These are phyloP conservation scores for Entomortierella parvispora DNA, from an alignment of 192 early-diverging fungal genomes.

Conservation along the genomic window DNA sequence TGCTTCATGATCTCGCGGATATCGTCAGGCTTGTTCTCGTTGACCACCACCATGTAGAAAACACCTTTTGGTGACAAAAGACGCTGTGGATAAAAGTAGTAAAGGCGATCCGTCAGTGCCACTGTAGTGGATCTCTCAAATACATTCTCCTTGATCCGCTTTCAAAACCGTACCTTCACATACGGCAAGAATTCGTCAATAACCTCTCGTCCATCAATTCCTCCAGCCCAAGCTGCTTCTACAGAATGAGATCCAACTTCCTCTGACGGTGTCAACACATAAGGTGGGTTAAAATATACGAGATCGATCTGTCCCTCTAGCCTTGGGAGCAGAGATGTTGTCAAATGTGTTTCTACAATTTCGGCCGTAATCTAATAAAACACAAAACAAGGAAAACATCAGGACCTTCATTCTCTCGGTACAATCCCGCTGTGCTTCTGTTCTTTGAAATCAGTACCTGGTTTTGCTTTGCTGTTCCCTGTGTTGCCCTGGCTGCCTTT, in stretches of 20 bases:
- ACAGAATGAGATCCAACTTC: slow-evolving; percentile 82
- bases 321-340: slow-evolving; percentile 62
- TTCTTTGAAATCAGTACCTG: slow-evolving; percentile 3
- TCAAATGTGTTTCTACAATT: slow-evolving; percentile 71
- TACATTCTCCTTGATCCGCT: neutral
- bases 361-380: slow-evolving; percentile 65
- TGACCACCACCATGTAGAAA: slow-evolving; percentile 88
- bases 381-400: neutral
- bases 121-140: neutral
- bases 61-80: slow-evolving; percentile 76
- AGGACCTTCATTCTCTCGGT: neutral
- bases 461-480: slow-evolving; percentile 69
- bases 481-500: slow-evolving; percentile 73
- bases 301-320: slow-evolving; percentile 74
- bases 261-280: slow-evolving; percentile 85
- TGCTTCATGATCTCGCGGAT: slow-evolving; percentile 70
- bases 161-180: slow-evolving; percentile 62
- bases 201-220: slow-evolving; percentile 88
- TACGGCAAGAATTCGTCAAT: slow-evolving; percentile 81
- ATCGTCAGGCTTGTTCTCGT: slow-evolving; percentile 88
- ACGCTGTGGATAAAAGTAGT: slow-evolving; percentile 31
- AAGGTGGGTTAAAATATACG: slow-evolving; percentile 94
- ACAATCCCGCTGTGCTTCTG: neutral
- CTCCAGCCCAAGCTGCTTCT: slow-evolving; percentile 93
- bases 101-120: neutral